Evolutionary conservation across 2,329 filamentous ascomycete species (phyloP).

Genomic region (Arachnomyces sp.): DNA sequence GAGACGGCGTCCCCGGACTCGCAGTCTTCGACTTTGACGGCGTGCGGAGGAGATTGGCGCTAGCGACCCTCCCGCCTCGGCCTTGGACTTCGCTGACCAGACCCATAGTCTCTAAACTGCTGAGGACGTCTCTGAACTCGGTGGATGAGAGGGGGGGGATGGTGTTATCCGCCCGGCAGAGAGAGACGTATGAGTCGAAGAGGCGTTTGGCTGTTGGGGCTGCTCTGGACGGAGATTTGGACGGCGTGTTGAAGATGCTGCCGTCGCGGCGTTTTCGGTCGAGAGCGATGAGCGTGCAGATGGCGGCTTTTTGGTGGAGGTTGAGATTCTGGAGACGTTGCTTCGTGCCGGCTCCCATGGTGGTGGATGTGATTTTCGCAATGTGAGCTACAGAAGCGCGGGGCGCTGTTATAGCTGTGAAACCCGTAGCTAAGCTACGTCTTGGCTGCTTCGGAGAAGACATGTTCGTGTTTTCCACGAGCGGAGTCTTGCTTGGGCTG

Average conservation of each 20-base stretch:
- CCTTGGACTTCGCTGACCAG: constrained; percentile 65
- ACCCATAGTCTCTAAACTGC: constrained; percentile 80
- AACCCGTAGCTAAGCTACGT: constrained; percentile 36
- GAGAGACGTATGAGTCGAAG: constrained; percentile 71
- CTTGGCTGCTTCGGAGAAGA: constrained; percentile 35
- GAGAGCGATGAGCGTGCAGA: constrained; percentile 82
- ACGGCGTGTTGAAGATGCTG: constrained; percentile 47
- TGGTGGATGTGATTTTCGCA: constrained; percentile 80
- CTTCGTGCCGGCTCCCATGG: constrained; percentile 80
- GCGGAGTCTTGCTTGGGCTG: constrained; percentile 65
- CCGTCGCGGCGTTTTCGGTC: constrained; percentile 58
- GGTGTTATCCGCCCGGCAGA: constrained; percentile 82
- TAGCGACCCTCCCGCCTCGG: constrained; percentile 55
- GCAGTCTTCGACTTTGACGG: constrained; percentile 61
- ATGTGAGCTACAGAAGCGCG: constrained; percentile 84
- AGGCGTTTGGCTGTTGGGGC: constrained; percentile 78
- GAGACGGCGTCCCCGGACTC: constrained; percentile 42
- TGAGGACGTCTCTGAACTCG: constrained; percentile 89
- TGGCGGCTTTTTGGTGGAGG: constrained; percentile 88
- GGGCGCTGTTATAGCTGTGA: constrained; percentile 73
- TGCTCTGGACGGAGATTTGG: constrained; percentile 45
- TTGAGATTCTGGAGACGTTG: constrained; percentile 84
- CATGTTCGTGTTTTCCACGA: constrained; percentile 75
- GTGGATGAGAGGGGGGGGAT: constrained; percentile 82
- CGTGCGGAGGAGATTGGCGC: constrained; percentile 50